Conservation (phyloP, 2,329 filamentous ascomycete species). For the Trichophyton schoenleinii region DNA sequence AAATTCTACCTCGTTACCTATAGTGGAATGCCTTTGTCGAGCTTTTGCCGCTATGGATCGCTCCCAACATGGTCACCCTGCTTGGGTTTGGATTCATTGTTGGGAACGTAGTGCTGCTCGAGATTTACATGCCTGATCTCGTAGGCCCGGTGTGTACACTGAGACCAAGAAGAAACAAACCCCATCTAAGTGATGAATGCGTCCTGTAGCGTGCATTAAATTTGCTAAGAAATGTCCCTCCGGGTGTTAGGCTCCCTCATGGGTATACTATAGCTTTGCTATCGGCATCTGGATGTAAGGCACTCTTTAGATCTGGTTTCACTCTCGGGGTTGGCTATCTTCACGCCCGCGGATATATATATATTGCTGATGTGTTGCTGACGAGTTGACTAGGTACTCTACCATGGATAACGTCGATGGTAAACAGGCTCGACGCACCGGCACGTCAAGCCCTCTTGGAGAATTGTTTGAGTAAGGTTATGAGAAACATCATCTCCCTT, state of each 20-base stretch:
- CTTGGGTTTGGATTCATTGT: constrained; percentile 92
- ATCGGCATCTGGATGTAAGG: constrained; percentile 83
- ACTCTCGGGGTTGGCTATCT: background rate
- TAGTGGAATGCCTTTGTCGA: constrained; percentile 97
- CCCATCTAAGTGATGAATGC: background rate
- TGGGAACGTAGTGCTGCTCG: constrained; percentile 62
- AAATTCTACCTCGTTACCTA: background rate
- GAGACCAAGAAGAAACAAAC: background rate
- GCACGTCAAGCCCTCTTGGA: constrained; percentile 85
- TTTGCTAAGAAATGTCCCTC: constrained; percentile 3
- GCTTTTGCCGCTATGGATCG: constrained; percentile 85
- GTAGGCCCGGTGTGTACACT: constrained; percentile 63
- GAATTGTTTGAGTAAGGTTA: constrained; percentile 73
- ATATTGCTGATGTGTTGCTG: background rate
- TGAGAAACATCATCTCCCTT: background rate
- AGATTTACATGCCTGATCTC: constrained; percentile 76
- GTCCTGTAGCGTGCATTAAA: background rate
- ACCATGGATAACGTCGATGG: constrained; percentile 99
- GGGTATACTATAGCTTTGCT: constrained; percentile 93
- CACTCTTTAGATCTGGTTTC: background rate
- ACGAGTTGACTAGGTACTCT: constrained; percentile 48
- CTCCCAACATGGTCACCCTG: constrained; percentile 94
- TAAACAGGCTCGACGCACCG: constrained; percentile 89
- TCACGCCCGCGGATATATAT: background rate
- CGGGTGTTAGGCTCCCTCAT: constrained; percentile 56